Evolutionary conservation across 2,329 filamentous ascomycete genomes (phyloP).

Genomic region (Ramularia endophylla): DNA sequence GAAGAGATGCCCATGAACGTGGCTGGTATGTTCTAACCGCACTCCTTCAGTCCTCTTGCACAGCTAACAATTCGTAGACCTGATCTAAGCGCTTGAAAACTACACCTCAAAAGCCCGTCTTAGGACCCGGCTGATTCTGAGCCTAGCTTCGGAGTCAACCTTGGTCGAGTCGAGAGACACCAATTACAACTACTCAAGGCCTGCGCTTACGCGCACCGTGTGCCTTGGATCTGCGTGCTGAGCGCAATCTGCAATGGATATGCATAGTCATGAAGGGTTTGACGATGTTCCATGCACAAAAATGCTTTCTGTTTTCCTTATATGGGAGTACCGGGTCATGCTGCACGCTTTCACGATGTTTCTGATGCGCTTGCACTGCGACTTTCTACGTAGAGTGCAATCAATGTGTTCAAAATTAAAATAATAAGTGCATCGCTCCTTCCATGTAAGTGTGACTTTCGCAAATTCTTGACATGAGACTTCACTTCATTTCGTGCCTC

Average conservation of each 20-base stretch:
- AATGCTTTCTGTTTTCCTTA: conserved; percentile 26
- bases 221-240: conserved; percentile 14
- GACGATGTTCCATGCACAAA: conserved; percentile 21
- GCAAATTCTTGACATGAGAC: no score
- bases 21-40: conserved; percentile 47
- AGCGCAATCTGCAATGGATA: conserved; percentile 22
- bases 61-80: conserved; percentile 38
- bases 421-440: conserved; percentile 2
- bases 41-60: not conserved
- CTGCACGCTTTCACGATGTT: conserved; percentile 27
- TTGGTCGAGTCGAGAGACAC: conserved; percentile 16
- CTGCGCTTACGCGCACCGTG: conserved; percentile 16
- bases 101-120: conserved; percentile 15
- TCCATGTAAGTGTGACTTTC: conserved; percentile 1
- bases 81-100: conserved; percentile 31
- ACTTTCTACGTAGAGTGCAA: conserved; percentile 28
- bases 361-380: conserved; percentile 27
- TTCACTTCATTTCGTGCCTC: not conserved
- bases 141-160: conserved; percentile 5
- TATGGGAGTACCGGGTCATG: conserved; percentile 20
- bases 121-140: conserved; percentile 19
- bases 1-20: conserved; percentile 99
- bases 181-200: conserved; percentile 13
- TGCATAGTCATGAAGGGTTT: conserved; percentile 24
- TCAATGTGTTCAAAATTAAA: conserved; percentile 16